Base-by-base conservation (phyloP, 768 basidiomycete species). In the Clavulina sp. region DNA sequence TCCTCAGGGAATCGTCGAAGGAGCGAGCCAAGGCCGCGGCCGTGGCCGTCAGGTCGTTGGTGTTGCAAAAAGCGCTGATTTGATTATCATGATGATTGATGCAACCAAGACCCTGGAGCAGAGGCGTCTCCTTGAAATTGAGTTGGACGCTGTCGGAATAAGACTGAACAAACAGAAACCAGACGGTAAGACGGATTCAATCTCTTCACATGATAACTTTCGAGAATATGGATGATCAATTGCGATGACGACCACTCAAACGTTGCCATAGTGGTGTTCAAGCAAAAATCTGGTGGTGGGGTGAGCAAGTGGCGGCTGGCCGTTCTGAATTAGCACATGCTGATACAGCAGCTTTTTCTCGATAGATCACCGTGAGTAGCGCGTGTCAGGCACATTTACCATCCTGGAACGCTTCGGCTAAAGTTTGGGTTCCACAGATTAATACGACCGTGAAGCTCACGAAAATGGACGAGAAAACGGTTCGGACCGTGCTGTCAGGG, bases 71-170 rank as follows among this genome's bases (percentile, higher is more conserved):
- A 93, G 87, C 5, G 84, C 87, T 4, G 95, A 99, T 66, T 72
- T 96, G 48, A 93, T 96, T 58, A 66, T 97, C 30, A 72, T 93
- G 51, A 89, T 93, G 85, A 71, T 92, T 29, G 89, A 92, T 59
- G 85, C 87, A 9, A 91, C 86, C 6, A 93, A 93, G 64, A 84
- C 81, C 7, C 84, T 89, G 41, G 88, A 96, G 64, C 95, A 99
- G 60, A 78, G 81, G 51, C 69, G 76, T 47, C 71, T 93, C 54
- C 69, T 97, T 24, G 95, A 97, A 64, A 74, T 85, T 33, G 95
- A 99, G 65, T 70, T 99, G 18, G 95, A 99, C 61, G 86, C 92
- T 3, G 92, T 99, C 34, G 95, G 95, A 2, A 96, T 99, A 56
- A 75, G 95, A 43, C 65, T 99, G 56, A 99, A 99, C 68, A 84